Base-by-base conservation (phyloP, 2,329 filamentous ascomycete genomes). In the Ophiocordyceps sinensis region DNA sequence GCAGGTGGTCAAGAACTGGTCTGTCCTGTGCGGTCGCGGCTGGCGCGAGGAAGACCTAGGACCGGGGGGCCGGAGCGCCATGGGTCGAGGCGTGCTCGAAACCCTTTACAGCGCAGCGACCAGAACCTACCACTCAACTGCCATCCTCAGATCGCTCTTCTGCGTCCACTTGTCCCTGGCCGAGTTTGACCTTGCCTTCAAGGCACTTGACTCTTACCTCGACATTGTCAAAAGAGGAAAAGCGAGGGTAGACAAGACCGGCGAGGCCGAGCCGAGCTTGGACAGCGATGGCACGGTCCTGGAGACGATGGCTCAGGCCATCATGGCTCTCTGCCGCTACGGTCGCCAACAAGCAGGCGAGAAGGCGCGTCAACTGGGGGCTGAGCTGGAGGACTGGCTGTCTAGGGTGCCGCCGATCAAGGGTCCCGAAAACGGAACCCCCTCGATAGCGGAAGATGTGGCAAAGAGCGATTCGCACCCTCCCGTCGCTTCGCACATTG, bases 111-210 rank as follows among this genome's bases (percentile, higher is more conserved):
- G 82, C 32, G 85, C 88, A 19, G 85, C 89, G 8, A 86, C 83
- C 10, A 94, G 91, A 60, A 94, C 88, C 0, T 98, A 91, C 54
- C 91, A 98, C 61, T 98, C 91, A 1, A 94, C 89, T 1, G 68
- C 86, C 10, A 84, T 96, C 46, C 66, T 98, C 28, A 75, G 89
- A 43, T 77, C 88, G 52, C 70, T 98, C 0, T 96, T 96, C 56
- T 81, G 78, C 11, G 82, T 94, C 2, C 91, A 98, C 58, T 70
- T 89, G 15, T 76, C 86, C 3, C 69, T 95, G 15, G 86, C 87
- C 9, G 89, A 98, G 51, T 96, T 95, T 49, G 85, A 94, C 42
- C 67, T 96, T 38, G 88, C 88, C 1, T 79, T 94, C 58, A 87
- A 87, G 55, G 85, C 91, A 1, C 85, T 95, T 47, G 83, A 94